Conservation (phyloP, 2,329 filamentous ascomycete genomes). For the Aotearoamyces nothofagi region DNA sequence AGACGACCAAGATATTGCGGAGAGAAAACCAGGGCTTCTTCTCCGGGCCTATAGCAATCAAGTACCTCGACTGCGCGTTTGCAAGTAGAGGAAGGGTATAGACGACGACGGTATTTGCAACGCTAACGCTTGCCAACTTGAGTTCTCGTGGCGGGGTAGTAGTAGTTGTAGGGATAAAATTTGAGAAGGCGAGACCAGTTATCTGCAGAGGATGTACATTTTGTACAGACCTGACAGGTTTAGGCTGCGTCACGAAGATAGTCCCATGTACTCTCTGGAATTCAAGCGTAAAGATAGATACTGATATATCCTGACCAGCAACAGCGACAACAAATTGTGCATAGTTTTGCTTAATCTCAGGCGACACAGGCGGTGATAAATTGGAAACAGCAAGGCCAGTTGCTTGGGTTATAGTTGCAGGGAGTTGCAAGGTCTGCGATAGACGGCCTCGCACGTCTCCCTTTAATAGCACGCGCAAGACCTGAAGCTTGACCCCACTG, state of each 20-base stretch:
- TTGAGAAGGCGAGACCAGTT: slow-evolving; percentile 42
- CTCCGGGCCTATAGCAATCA: neutral
- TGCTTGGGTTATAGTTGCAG: slow-evolving; percentile 54
- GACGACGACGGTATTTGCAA: slow-evolving; percentile 20
- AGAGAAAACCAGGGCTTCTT: neutral
- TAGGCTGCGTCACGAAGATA: slow-evolving; percentile 34
- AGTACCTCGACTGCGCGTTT: neutral
- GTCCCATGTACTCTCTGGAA: slow-evolving; percentile 34
- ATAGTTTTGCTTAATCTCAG: slow-evolving; percentile 36
- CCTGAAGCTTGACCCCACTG: slow-evolving; percentile 39
- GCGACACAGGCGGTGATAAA: slow-evolving; percentile 39
- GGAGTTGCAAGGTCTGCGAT: slow-evolving; percentile 39
- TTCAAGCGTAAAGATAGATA: slow-evolving; percentile 65
- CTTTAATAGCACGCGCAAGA: slow-evolving; percentile 29
- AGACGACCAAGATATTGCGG: slow-evolving; percentile 5
- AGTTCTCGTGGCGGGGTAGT: slow-evolving; percentile 15
- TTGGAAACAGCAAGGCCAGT: slow-evolving; percentile 65
- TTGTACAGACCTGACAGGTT: slow-evolving; percentile 35
- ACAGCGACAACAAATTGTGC: slow-evolving; percentile 71
- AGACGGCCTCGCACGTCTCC: slow-evolving; percentile 23
- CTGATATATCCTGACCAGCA: slow-evolving; percentile 64
- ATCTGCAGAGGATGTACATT: slow-evolving; percentile 41
- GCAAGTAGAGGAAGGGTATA: slow-evolving; percentile 18
- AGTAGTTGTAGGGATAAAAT: slow-evolving; percentile 17
- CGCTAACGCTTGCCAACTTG: slow-evolving; percentile 18